Percentiles rank a stretch among this genome's conserved stretches.
Evolutionary conservation across 345 rosid genomes (phyloP).

Genomic region (Psidium friedrichsthalianum): DNA sequence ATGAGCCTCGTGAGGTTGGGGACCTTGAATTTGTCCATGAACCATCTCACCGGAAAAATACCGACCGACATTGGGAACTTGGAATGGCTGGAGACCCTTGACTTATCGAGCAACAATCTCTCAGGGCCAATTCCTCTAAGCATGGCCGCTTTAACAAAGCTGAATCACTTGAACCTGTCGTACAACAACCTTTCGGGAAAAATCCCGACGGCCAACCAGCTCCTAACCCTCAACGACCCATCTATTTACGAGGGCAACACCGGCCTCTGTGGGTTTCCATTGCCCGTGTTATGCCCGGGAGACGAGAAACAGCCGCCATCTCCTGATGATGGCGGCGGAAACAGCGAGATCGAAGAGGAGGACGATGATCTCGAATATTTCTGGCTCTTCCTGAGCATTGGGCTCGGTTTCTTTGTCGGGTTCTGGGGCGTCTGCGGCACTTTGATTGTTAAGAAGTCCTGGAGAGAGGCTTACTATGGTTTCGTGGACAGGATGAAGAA

Average conservation of each 20-base stretch:
- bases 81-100: conserved; percentile 16
- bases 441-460: neutral
- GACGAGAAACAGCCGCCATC: neutral
- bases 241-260: neutral
- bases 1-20: conserved; percentile 15
- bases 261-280: neutral
- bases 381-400: neutral
- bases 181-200: neutral
- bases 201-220: neutral
- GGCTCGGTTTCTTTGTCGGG: neutral
- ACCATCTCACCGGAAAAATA: conserved; percentile 32
- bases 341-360: neutral
- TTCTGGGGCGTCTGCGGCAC: neutral
- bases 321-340: neutral
- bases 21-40: conserved; percentile 30
- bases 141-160: neutral
- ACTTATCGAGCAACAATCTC: conserved; percentile 37
- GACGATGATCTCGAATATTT: neutral
- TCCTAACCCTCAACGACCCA: neutral
- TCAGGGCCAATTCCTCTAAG: conserved; percentile 29
- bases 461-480: neutral
- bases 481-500: neutral
- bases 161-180: neutral
- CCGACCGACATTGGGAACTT: conserved; percentile 26
- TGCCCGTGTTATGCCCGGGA: neutral